These are phyloP conservation scores for Haplosporangium sp. DNA, from an alignment of 371 early-diverging fungal genomes.

Conservation along the genomic window DNA sequence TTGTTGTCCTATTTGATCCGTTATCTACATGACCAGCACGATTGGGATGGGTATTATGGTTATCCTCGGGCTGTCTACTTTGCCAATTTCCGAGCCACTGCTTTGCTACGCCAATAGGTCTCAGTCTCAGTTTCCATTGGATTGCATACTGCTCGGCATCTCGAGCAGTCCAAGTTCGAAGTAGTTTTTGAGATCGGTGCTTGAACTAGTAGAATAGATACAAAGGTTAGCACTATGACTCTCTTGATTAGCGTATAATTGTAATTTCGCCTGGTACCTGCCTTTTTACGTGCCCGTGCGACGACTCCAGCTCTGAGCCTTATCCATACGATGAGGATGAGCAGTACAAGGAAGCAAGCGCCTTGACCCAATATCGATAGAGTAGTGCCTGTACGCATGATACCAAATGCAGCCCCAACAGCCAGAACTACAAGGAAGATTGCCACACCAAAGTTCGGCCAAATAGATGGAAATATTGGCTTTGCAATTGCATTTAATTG, in stretches of 20 bases:
- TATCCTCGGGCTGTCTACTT: not conserved
- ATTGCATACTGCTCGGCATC: conserved; percentile 36
- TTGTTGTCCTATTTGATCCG: not conserved
- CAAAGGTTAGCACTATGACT: not conserved
- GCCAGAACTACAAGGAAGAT: conserved; percentile 12
- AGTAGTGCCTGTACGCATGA: conserved; percentile 1
- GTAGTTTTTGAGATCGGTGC: conserved; percentile 34
- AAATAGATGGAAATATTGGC: conserved; percentile 26
- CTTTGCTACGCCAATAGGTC: conserved; percentile 14
- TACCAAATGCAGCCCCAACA: conserved; percentile 10
- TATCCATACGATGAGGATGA: conserved; percentile 32
- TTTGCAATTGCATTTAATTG: conserved; percentile 32
- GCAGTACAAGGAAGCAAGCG: conserved; percentile 37
- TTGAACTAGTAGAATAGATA: conserved; percentile 24
- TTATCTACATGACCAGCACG: not conserved
- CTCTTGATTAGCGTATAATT: not conserved
- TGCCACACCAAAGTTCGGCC: conserved; percentile 24
- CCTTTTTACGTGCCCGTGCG: conserved; percentile 14
- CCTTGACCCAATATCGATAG: conserved; percentile 31
- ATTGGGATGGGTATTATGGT: not conserved
- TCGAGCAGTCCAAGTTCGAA: conserved; percentile 36
- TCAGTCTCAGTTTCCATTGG: conserved; percentile 44
- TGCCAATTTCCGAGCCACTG: conserved; percentile 9
- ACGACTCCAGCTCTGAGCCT: conserved; percentile 21
- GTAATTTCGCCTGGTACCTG: not conserved